Evolutionary conservation across 1,284 basidiomycete species (phyloP), one percentile per base, ranked within the genome.

Genomic region (Austroboletus niveus): DNA sequence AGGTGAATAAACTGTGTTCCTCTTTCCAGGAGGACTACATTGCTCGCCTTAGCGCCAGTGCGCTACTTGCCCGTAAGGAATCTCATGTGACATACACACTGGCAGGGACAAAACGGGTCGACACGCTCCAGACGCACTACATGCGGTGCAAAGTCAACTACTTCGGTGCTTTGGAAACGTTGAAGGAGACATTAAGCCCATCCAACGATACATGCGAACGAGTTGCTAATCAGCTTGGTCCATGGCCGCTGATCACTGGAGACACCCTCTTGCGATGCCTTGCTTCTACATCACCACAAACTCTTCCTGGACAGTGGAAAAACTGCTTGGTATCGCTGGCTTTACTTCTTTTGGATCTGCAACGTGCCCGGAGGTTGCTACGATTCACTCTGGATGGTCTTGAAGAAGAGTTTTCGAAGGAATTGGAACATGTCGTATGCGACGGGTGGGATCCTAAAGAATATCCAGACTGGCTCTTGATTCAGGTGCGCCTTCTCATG

Each of bases 391-490:
- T 74, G 5, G 52, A 43, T 9, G 17, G 17, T 17, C 17, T 17
- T 17, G 17, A 42, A 15, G 40, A 27, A 9, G 40, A 42, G 6
- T n/a, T 42, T 5, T n/a, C 8, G 7, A 29, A 14, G 14, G 40
- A 42, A n/a, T n/a, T 42, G 5, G 39, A 40, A 67, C 71, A 72
- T 42, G 51, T n/a, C 1, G 54, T 52, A 1, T 49, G 45, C 12
- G 49, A 17, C 17, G 17, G 17, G 17, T 17, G 17, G 17, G 17
- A 17, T 17, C 17, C 17, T 17, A 17, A 17, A 61, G 32, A 38
- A 3, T 48, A 66, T 42, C 55, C 65, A 2, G 75, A 76, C 48
- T 79, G 77, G 77, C 60, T 78, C 0, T 55, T 78, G 22, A 68
- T 78, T 11, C 75, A 78, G 65, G 72, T 76, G 10, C 9, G 15